phyloP scores from a whole-genome alignment of 441 rosid genomes.

The Pelargonium fulgidum region DNA sequence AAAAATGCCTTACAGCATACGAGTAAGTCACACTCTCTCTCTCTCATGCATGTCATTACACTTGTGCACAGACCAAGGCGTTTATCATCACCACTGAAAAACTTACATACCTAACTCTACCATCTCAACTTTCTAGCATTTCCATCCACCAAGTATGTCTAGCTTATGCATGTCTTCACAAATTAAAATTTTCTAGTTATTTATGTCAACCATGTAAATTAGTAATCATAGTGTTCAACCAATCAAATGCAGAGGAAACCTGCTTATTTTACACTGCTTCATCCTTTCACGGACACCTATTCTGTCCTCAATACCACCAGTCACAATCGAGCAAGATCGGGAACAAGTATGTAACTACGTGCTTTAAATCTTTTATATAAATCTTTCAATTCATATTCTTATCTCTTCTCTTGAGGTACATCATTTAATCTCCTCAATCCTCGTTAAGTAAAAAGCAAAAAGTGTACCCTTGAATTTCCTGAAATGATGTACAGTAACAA shows the following conservation, averaged over 20 bases:
- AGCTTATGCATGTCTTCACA: neutral
- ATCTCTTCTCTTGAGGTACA: neutral
- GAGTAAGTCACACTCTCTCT: neutral
- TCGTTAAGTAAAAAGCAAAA: neutral
- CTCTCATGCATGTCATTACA: neutral
- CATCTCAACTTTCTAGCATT: neutral
- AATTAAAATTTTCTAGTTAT: neutral
- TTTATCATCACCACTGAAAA: neutral
- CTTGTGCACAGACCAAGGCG: neutral
- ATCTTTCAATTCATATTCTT: neutral
- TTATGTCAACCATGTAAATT: neutral
- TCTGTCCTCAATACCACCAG: neutral
- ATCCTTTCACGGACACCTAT: neutral
- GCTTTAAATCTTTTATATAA: neutral
- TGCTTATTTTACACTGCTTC: neutral
- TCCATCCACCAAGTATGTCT: neutral
- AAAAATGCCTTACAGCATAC: neutral
- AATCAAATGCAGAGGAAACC: neutral
- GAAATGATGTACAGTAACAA: neutral
- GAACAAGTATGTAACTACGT: constrained; percentile 3
- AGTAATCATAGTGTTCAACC: neutral
- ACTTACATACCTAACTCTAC: neutral
- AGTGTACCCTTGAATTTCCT: neutral
- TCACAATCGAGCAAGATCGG: neutral
- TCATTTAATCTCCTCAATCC: neutral